Base-by-base conservation (phyloP, 768 basidiomycete species). In the Boletus rex-veris region DNA sequence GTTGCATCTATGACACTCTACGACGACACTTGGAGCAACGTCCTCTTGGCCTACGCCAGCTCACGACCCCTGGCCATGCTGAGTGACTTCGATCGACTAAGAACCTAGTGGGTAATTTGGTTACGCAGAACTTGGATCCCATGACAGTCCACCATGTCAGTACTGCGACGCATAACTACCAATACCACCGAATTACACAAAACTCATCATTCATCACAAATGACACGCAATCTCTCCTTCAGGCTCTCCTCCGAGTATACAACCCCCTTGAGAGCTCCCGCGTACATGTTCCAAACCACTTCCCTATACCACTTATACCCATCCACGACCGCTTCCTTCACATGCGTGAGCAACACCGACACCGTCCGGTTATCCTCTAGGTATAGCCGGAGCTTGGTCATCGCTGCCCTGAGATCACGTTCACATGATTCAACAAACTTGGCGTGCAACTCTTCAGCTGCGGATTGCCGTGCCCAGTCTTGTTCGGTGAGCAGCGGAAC, bases 341-440 rank as follows among this genome's bases (percentile, higher is more conserved):
- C 77, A 58, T 94, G 92, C 30, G 80, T 80, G 28, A 97, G 70
- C 49, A 98, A 74, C 8, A 98, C 86, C 3, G 75, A 75, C 31
- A 88, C 88, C 5, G 92, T 92, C 53, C 85, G 75, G 52, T 83
- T 81, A 61, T 94, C 89, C 62, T 86, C 85, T 8, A 99, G 77
- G 68, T 95, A 98, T 53, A 91, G 61, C 63, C 80, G 75, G 65
- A 97, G 70, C 50, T 84, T 78, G 7, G 69, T 76, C 16, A 87
- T 77, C n/a, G 70, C 74, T 4, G 77, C 73, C 30, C 79, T 79
- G 19, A 86, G 71, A 56, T 84, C 81, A 4, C 77, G 73, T 62
- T 82, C 78, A 58, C 82, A 78, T 2, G 79, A 74, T 16, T 72
- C 70, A 19, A 77, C 71, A 69, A 92, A 92, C 14, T 71, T 71